Conservation (phyloP, 1,139 yeast species). For the Saccharomyces hybrid region DNA sequence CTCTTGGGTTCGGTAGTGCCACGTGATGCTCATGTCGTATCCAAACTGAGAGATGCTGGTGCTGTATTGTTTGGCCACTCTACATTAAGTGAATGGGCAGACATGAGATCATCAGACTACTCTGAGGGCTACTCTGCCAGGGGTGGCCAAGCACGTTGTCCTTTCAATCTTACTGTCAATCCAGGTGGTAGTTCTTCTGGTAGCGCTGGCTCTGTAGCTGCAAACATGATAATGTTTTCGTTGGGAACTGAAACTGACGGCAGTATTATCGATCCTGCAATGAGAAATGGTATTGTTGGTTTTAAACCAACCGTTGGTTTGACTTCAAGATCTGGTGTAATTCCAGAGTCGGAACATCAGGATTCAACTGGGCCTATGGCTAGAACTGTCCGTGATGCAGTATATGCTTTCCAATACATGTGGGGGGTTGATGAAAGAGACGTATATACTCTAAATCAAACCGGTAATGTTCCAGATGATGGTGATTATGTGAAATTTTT, state of each 20-base stretch:
- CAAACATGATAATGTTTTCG: not conserved
- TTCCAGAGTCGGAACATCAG: slow-evolving; percentile 28
- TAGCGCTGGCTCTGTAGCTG: slow-evolving; percentile 15
- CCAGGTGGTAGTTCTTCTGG: slow-evolving; percentile 28
- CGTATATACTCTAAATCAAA: not conserved
- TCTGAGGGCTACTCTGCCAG: slow-evolving; percentile 28
- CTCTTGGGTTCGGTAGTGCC: slow-evolving; percentile 27
- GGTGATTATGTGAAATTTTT: slow-evolving; percentile 18
- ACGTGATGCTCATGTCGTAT: slow-evolving; percentile 25
- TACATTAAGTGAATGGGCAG: slow-evolving; percentile 28
- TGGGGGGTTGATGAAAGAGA: slow-evolving; percentile 23
- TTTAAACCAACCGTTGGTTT: slow-evolving; percentile 27
- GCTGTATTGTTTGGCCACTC: slow-evolving; percentile 29
- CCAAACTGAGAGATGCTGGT: slow-evolving; percentile 24
- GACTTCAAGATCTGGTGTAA: slow-evolving; percentile 25
- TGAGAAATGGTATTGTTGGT: slow-evolving; percentile 24
- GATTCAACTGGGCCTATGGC: slow-evolving; percentile 26
- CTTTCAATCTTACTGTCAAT: slow-evolving; percentile 22
- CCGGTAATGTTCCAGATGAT: not conserved
- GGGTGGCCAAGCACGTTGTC: slow-evolving; percentile 27
- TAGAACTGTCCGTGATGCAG: slow-evolving; percentile 26
- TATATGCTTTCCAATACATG: slow-evolving; percentile 26
- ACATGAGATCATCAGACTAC: slow-evolving; percentile 24
- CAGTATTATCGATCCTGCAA: slow-evolving; percentile 25
- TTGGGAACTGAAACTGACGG: not conserved